A percentile compares a stretch with the other conserved stretches of the same genome.
phyloP scores from a whole-genome alignment of 768 basidiomycete genomes.

The Tulasnella sp. region DNA sequence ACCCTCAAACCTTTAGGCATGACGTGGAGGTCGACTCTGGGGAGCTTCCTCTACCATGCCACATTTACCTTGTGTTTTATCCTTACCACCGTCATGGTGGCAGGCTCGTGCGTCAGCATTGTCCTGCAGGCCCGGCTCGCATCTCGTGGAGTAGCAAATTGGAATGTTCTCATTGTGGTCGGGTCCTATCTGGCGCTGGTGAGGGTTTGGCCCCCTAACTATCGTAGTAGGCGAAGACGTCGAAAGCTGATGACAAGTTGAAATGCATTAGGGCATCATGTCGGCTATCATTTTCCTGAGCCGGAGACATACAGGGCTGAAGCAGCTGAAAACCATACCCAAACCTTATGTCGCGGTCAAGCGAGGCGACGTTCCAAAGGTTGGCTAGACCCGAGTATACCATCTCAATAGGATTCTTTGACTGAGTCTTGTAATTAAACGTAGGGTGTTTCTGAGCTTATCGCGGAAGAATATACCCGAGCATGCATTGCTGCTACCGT shows the following conservation, averaged over 20 bases:
- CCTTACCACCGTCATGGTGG: constrained; percentile 8
- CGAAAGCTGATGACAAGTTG: neutral
- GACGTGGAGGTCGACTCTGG: neutral
- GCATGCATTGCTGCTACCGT: constrained; percentile 11
- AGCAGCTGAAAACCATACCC: constrained; percentile 18
- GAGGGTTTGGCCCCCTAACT: neutral
- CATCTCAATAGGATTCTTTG: neutral
- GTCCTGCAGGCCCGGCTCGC: constrained; percentile 20
- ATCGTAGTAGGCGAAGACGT: neutral
- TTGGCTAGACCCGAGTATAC: neutral
- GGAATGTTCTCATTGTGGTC: constrained; percentile 23
- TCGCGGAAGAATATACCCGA: constrained; percentile 20
- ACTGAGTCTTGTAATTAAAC: neutral
- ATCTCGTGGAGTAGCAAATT: constrained; percentile 11
- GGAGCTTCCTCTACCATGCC: constrained; percentile 14
- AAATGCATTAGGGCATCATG: constrained; percentile 11
- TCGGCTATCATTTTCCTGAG: constrained; percentile 16
- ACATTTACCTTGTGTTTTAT: constrained; percentile 13
- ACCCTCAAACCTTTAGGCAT: neutral
- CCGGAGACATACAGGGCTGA: constrained; percentile 12
- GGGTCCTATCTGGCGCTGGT: constrained; percentile 22
- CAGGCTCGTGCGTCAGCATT: constrained; percentile 18
- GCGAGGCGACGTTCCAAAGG: constrained; percentile 21
- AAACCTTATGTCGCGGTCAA: constrained; percentile 19
- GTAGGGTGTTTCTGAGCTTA: constrained; percentile 18